Base-by-base conservation (phyloP, 352 stramenopile genomes). In the Pythium insidiosum region DNA sequence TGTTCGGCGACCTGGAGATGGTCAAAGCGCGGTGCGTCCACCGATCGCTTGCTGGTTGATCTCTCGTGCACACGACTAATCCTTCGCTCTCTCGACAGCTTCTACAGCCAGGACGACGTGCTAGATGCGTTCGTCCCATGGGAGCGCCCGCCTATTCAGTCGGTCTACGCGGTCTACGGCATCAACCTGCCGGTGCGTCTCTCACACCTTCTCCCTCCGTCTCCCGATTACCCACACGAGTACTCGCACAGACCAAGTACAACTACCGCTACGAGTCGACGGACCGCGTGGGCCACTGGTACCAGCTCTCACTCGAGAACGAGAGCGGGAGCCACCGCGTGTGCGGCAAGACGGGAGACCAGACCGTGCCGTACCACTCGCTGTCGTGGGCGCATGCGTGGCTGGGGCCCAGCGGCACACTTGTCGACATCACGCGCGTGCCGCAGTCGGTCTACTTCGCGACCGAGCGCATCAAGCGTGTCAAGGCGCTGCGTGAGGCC, bases 151-250 rank as follows among this genome's bases (percentile, higher is more conserved):
- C 78, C 75, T 0, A 88, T 91, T 41, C 66, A 65, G 31, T 72
- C 58, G 0, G 73, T 91, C n/a, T 88, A 88, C 44, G 62, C 68
- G 19, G 64, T 87, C 28, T 91, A 91, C 45, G 78, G 78, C 37
- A 67, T 83, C 36, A 85, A 86, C n/a, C 54, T 88, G 19, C 68
- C 71, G 56, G 78, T 90, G n/a, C n/a, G n/a, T n/a, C n/a, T n/a
- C n/a, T n/a, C 41, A 61, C 12, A 54, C 5, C 19, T 15, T 1
- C n/a, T 50, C 11, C n/a, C 38, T 50, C 11, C 15, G 25, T 43
- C 5, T 18, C 11, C 10, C 28, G 11, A 22, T 25, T 22, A 28
- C 9, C 30, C 6, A 16, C 35, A 12, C 23, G 21, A 41, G 18
- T 20, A 15, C 5, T 16, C n/a, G 20, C 5, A 5, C 6, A 88